A percentile compares a stretch with the other conserved stretches of the same genome.
Conservation (phyloP, 352 stramenopile species). For the Globisporangium nodosum region DNA sequence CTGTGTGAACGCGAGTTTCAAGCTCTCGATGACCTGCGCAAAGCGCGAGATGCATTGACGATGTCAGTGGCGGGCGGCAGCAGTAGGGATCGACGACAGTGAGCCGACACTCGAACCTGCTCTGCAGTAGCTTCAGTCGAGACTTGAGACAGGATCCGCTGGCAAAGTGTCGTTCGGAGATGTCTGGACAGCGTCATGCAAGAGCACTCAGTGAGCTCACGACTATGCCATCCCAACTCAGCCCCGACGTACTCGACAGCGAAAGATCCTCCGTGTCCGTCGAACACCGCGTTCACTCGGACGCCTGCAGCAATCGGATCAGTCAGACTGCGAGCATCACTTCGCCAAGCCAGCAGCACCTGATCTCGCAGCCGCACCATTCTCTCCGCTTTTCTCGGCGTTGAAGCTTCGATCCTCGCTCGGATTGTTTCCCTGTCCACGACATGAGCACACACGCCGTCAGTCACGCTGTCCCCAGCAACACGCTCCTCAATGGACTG, state of each 20-base stretch:
- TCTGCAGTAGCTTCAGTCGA: constrained; percentile 22
- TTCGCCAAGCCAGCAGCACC: not conserved
- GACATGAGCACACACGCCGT: not conserved
- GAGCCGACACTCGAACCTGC: constrained; percentile 14
- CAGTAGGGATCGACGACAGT: not conserved
- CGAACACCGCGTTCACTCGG: constrained; percentile 52
- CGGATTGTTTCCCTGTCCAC: constrained; percentile 41
- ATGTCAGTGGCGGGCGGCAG: not conserved
- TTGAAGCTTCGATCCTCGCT: constrained; percentile 66
- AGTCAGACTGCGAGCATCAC: not conserved
- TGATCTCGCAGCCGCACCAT: constrained; percentile 13
- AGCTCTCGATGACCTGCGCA: constrained; percentile 10
- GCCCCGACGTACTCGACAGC: constrained; percentile 48
- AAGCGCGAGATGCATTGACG: too few species aligned
- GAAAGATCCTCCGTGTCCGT: constrained; percentile 60
- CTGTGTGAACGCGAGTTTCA: constrained; percentile 35
- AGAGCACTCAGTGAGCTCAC: not conserved
- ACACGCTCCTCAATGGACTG: not conserved
- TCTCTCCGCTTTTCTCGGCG: constrained; percentile 26
- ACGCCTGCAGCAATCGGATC: constrained; percentile 18
- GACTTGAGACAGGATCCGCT: constrained; percentile 25
- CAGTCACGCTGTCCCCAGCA: not conserved
- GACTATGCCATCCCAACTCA: not conserved
- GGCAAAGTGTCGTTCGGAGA: constrained; percentile 30
- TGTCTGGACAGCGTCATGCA: constrained; percentile 15